These are phyloP conservation scores for Blastobotrys parvus DNA, from an alignment of 805 yeast genomes.

Conservation along the genomic window DNA sequence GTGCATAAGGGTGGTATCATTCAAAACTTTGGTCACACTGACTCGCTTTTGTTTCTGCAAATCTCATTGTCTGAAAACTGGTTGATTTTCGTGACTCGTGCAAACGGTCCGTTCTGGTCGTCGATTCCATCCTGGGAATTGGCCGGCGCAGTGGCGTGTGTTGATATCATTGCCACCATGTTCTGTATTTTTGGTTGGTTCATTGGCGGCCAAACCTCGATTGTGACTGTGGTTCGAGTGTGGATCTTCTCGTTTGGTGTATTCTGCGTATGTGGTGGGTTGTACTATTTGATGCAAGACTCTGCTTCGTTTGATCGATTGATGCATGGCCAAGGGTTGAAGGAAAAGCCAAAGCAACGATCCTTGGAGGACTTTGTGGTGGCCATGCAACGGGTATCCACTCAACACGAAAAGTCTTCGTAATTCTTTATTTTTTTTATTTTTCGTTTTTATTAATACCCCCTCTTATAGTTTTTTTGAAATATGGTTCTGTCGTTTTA, in stretches of 20 bases:
- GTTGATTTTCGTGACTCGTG: slow-evolving; percentile 95
- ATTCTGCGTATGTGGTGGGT: slow-evolving; percentile 95
- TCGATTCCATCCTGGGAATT: slow-evolving; percentile 95
- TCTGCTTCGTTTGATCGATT: slow-evolving; percentile 41
- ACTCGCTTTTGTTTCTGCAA: slow-evolving; percentile 89
- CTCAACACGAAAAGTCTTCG: slow-evolving; percentile 52
- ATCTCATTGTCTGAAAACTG: slow-evolving; percentile 94
- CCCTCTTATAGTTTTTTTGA: not conserved
- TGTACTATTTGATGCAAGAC: slow-evolving; percentile 84
- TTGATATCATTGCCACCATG: slow-evolving; percentile 86
- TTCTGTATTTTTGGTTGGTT: slow-evolving; percentile 95
- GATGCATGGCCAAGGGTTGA: slow-evolving; percentile 44
- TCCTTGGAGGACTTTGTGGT: slow-evolving; percentile 52
- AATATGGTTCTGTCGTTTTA: not conserved
- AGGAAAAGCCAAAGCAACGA: slow-evolving; percentile 37
- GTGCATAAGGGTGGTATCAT: slow-evolving; percentile 82
- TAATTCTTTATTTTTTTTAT: not conserved
- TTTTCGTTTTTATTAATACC: not conserved
- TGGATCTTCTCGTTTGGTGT: slow-evolving; percentile 96
- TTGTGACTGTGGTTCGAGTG: slow-evolving; percentile 87
- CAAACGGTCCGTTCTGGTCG: slow-evolving; percentile 98
- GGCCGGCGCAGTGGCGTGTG: slow-evolving; percentile 85
- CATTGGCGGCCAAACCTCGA: slow-evolving; percentile 96
- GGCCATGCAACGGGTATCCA: slow-evolving; percentile 58
- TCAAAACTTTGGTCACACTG: slow-evolving; percentile 91